phyloP scores from a whole-genome alignment of 192 early-diverging fungal species.

The Linnemannia schmuckeri region DNA sequence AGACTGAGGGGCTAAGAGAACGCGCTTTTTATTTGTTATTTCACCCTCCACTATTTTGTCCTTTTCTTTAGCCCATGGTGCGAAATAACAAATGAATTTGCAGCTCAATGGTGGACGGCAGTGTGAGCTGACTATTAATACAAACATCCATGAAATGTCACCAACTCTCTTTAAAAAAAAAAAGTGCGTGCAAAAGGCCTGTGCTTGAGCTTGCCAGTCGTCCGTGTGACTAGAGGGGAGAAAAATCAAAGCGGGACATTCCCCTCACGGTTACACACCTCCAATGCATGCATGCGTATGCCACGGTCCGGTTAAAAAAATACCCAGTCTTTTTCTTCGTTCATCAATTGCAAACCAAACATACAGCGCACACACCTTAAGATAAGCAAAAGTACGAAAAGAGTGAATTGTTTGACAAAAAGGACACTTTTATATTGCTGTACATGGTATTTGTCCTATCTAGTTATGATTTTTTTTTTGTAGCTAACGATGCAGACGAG shows the following conservation, averaged over 20 bases:
- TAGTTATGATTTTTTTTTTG: neutral
- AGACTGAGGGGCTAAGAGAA: too few relatives aligned
- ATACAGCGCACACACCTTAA: neutral
- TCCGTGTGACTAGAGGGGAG: too few relatives aligned
- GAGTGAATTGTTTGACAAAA: neutral
- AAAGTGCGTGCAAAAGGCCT: too few relatives aligned
- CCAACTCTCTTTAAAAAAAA: neutral
- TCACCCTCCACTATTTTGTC: neutral
- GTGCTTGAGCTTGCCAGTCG: too few relatives aligned
- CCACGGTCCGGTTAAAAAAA: neutral
- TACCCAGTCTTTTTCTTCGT: neutral
- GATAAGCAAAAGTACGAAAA: neutral
- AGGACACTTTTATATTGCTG: neutral
- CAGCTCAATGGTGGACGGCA: too few relatives aligned
- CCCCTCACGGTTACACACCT: neutral
- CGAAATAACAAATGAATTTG: neutral
- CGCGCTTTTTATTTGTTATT: neutral
- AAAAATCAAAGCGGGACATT: too few relatives aligned
- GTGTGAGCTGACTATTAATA: neutral
- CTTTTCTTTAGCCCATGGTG: neutral
- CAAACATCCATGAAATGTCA: neutral
- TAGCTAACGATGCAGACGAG: neutral
- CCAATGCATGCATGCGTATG: neutral
- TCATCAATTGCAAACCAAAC: neutral
- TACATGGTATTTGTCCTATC: conserved; percentile 5